phyloP scores from a whole-genome alignment of 1,284 basidiomycete genomes.

The Apiotrichum gamsii region DNA sequence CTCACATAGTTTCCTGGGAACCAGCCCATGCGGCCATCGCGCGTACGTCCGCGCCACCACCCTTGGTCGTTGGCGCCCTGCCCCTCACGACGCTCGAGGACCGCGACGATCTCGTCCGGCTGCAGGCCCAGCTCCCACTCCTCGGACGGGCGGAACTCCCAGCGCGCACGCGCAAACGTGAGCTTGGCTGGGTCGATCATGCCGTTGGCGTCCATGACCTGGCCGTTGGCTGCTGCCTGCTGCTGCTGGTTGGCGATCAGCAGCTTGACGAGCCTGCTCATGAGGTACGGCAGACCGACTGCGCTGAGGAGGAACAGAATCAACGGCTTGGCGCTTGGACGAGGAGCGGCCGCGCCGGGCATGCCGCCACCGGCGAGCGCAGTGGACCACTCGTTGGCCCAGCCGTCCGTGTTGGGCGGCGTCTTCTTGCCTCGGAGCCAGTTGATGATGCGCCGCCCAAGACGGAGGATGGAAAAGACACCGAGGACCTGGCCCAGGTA shows the following conservation, averaged over 20 bases:
- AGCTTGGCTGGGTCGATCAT: constrained; percentile 55
- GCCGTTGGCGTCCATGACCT: constrained; percentile 27
- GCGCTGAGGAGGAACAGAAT: constrained; percentile 93
- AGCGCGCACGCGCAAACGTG: constrained; percentile 80
- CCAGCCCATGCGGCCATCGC: constrained; percentile 93
- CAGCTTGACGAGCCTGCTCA: constrained; percentile 80
- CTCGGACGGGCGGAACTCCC: constrained; percentile 68
- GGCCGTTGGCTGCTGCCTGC: constrained; percentile 22
- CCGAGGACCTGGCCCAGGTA: constrained; percentile 91
- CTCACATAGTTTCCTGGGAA: constrained; percentile 85
- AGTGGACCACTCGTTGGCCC: constrained; percentile 47
- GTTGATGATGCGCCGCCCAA: constrained; percentile 50
- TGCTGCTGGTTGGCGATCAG: constrained; percentile 61
- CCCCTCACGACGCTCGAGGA: constrained; percentile 76
- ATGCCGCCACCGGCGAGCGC: constrained; percentile 19
- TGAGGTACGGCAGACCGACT: constrained; percentile 87
- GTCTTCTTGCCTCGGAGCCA: constrained; percentile 55
- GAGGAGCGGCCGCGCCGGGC: constrained; percentile 47
- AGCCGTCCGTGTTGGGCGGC: constrained; percentile 26
- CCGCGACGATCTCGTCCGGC: constrained; percentile 90
- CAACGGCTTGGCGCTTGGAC: constrained; percentile 80
- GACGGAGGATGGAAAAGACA: constrained; percentile 79
- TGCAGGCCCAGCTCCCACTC: constrained; percentile 74
- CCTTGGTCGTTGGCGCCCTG: constrained; percentile 65
- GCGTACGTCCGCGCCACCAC: constrained; percentile 94